Conservation (phyloP, 208 protist species). For the Leishmania major region DNA sequence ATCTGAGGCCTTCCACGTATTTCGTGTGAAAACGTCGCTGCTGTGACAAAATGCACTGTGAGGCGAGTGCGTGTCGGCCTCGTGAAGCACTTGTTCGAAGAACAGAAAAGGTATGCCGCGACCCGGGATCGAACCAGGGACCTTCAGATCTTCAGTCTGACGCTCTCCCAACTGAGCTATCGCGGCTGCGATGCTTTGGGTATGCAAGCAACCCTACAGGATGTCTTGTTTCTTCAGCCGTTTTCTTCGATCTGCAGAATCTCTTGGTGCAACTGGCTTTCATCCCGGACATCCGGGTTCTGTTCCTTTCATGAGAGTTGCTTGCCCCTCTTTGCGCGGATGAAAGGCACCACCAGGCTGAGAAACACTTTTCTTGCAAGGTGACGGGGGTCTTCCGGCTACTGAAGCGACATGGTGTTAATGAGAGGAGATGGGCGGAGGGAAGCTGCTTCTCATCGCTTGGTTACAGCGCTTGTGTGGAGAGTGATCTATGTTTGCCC, state of each 20-base stretch:
- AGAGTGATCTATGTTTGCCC: not conserved
- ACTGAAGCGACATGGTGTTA: not conserved
- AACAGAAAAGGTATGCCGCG: slow-evolving; percentile 72
- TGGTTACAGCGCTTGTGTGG: not conserved
- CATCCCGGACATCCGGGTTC: not conserved
- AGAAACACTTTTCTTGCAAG: not conserved
- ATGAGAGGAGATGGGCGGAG: not conserved
- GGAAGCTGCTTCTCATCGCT: not conserved
- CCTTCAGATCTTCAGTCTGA: slow-evolving; percentile 92
- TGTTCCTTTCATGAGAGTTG: too few species aligned
- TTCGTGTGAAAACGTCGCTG: not conserved
- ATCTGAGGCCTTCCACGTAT: too few species aligned
- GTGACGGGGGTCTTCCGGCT: not conserved
- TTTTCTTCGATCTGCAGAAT: not conserved
- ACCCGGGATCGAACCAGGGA: slow-evolving; percentile 90
- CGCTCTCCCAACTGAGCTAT: slow-evolving; percentile 91
- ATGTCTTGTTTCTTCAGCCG: too few species aligned
- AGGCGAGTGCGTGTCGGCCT: too few species aligned
- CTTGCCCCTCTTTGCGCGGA: too few species aligned
- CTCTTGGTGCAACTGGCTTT: not conserved
- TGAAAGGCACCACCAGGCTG: not conserved
- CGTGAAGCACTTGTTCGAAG: too few species aligned
- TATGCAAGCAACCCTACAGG: too few species aligned
- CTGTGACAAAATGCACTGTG: not conserved
- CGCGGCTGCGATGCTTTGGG: not conserved